Base-by-base conservation (phyloP, 2,329 filamentous ascomycete genomes). In the Metarhizium rileyi region DNA sequence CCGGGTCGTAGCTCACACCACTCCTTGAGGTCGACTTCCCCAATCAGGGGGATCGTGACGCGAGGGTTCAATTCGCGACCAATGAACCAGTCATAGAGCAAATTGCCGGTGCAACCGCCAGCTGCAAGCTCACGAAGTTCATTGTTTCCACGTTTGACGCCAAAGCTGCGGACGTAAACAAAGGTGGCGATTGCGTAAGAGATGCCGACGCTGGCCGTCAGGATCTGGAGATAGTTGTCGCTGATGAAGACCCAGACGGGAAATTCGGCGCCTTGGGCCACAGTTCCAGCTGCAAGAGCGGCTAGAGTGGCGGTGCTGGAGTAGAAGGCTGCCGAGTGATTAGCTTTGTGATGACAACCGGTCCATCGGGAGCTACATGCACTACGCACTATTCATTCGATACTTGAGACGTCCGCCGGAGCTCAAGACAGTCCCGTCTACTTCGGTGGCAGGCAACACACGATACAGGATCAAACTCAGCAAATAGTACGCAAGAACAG, bases 61-160 rank as follows among this genome's bases (percentile, higher is more conserved):
- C 90, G 87, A 3, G 91, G 91, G 69, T 97, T 97, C 53, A 97
- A 81, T 67, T 97, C 91, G 26, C 91, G 87, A 20, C 91, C 91
- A 56, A 97, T 96, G 70, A 90, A 97, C 82, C 89, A 97, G 68
- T 97, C 91, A 66, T 97, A 96, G 35, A 96, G 69, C 55, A 89
- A 71, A 66, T 95, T 96, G 51, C 90, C 90, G 1, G 81, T 83
- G 62, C 86, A 80, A 16, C 90, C 90, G 41, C 90, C 90, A 1
- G 81, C 80, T 0, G 90, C 90, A 7, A 97, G 77, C 64, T 93
- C 84, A 38, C 90, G 86, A 54, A 78, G 72, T 44, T 84, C 76
- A 12, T 77, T 72, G 64, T 94, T 88, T 41, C 80, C 82, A n/a
- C 81, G 69, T 64, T 87, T 86, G 55, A 95, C 86, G 48, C 77